These are phyloP conservation scores for Cladochytrium tenue DNA, from an alignment of 371 early-diverging fungal genomes.

Conservation along the genomic window DNA sequence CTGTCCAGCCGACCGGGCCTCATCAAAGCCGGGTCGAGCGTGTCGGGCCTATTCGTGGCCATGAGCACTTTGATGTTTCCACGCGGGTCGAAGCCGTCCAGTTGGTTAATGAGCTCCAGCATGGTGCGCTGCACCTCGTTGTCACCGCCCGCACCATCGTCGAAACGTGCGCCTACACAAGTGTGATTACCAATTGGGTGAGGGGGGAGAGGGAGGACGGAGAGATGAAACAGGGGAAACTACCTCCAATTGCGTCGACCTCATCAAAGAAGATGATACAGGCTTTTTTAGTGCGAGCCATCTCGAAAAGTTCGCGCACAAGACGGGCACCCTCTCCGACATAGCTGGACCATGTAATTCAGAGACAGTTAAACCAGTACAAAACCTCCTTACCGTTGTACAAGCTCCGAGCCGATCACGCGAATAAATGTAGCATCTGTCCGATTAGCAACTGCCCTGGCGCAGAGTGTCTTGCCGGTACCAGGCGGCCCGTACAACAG, in stretches of 20 bases:
- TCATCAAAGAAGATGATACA: slow-evolving; percentile 99
- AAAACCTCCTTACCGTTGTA: slow-evolving; percentile 81
- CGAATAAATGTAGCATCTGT: slow-evolving; percentile 99
- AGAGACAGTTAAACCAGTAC: slow-evolving; percentile 9
- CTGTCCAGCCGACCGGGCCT: slow-evolving; percentile 99
- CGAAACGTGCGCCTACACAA: slow-evolving; percentile 84
- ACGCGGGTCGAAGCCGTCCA: slow-evolving; percentile 99
- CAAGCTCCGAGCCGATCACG: slow-evolving; percentile 99
- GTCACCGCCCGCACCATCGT: slow-evolving; percentile 97
- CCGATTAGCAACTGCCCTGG: slow-evolving; percentile 99
- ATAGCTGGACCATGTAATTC: slow-evolving; percentile 49
- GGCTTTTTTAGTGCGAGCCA: slow-evolving; percentile 98
- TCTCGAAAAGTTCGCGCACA: slow-evolving; percentile 99
- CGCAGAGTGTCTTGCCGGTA: slow-evolving; percentile 99
- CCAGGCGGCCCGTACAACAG: slow-evolving; percentile 99
- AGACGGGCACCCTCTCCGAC: slow-evolving; percentile 99
- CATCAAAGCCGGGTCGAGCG: slow-evolving; percentile 98
- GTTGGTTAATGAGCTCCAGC: slow-evolving; percentile 99
- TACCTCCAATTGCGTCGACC: slow-evolving; percentile 99
- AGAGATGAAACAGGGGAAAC: neutral
- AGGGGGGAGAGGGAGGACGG: neutral
- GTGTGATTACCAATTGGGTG: no score
- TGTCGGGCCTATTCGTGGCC: slow-evolving; percentile 99
- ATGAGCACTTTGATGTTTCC: slow-evolving; percentile 99
- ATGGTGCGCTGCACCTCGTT: slow-evolving; percentile 99